A percentile compares a stretch with the other conserved stretches of the same genome.
phyloP scores from a whole-genome alignment of 768 basidiomycete genomes.

The Sporobolomyces roseus region DNA sequence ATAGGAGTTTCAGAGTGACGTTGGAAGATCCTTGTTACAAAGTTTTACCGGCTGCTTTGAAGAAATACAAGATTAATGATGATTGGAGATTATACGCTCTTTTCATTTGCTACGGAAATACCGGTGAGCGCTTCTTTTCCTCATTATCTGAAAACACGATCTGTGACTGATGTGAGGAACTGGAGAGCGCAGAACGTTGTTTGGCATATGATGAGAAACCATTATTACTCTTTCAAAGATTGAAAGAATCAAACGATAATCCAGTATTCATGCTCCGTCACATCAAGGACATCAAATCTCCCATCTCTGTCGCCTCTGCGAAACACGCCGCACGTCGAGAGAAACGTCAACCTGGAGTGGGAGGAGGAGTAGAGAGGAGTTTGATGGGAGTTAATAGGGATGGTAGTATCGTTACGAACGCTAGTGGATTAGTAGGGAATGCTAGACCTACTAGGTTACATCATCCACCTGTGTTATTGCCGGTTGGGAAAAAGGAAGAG shows the following conservation, averaged over 20 bases:
- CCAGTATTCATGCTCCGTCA: slow-evolving; percentile 99
- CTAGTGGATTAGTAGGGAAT: slow-evolving; percentile 30
- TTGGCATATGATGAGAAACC: slow-evolving; percentile 98
- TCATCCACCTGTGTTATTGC: slow-evolving; percentile 48
- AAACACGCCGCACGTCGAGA: slow-evolving; percentile 75
- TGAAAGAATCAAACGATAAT: slow-evolving; percentile 95
- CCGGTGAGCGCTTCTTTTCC: slow-evolving; percentile 57
- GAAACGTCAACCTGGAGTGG: slow-evolving; percentile 39
- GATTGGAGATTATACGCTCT: slow-evolving; percentile 99
- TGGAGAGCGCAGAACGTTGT: slow-evolving; percentile 94
- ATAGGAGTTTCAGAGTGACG: slow-evolving; percentile 92
- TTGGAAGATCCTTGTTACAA: slow-evolving; percentile 98
- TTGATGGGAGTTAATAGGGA: slow-evolving; percentile 39
- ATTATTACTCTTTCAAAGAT: slow-evolving; percentile 87
- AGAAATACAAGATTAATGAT: slow-evolving; percentile 98
- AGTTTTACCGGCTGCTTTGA: slow-evolving; percentile 92
- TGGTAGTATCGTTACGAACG: slow-evolving; percentile 31
- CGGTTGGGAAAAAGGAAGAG: slow-evolving; percentile 42
- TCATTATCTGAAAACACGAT: slow-evolving; percentile 48
- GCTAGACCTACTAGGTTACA: slow-evolving; percentile 46
- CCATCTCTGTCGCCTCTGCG: slow-evolving; percentile 91
- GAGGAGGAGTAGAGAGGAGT: slow-evolving; percentile 37
- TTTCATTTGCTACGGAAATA: slow-evolving; percentile 95
- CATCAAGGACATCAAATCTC: slow-evolving; percentile 93
- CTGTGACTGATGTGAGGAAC: slow-evolving; percentile 59